Conservation (phyloP, 257 asterid genomes). For the Solanum rostratum region DNA sequence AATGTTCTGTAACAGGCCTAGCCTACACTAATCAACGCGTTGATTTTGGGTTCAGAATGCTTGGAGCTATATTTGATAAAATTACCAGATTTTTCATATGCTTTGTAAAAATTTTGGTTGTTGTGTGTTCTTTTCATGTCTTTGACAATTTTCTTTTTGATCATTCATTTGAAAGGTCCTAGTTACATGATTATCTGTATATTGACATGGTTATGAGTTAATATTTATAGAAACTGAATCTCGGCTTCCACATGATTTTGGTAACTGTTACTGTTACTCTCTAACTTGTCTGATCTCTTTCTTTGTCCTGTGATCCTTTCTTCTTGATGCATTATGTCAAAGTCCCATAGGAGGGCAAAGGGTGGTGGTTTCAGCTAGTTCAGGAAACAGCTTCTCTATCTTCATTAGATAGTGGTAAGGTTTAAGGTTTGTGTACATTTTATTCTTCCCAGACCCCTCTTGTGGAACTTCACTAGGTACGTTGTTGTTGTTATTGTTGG, state of each 20-base stretch:
- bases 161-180: not conserved
- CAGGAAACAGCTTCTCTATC: no score
- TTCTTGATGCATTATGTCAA: not conserved
- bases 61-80: not conserved
- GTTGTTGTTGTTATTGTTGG: not conserved
- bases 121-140: not conserved
- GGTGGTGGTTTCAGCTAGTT: not conserved
- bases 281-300: not conserved
- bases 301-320: not conserved
- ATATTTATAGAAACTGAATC: not conserved
- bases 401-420: no score
- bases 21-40: conserved; percentile 54
- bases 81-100: not conserved
- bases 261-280: not conserved
- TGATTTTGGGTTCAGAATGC: conserved; percentile 19
- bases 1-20: conserved; percentile 80
- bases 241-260: not conserved
- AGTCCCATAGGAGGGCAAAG: not conserved
- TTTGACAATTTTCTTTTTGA: not conserved
- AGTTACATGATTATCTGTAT: not conserved
- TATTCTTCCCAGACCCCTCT: no score
- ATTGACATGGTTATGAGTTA: not conserved
- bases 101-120: not conserved
- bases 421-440: no score
- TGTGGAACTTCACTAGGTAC: no score